A percentile compares a stretch with the other conserved stretches of the same genome.
Evolutionary conservation across 1,139 yeast genomes (phyloP).

Genomic region (Arxiozyma slooffiae): DNA sequence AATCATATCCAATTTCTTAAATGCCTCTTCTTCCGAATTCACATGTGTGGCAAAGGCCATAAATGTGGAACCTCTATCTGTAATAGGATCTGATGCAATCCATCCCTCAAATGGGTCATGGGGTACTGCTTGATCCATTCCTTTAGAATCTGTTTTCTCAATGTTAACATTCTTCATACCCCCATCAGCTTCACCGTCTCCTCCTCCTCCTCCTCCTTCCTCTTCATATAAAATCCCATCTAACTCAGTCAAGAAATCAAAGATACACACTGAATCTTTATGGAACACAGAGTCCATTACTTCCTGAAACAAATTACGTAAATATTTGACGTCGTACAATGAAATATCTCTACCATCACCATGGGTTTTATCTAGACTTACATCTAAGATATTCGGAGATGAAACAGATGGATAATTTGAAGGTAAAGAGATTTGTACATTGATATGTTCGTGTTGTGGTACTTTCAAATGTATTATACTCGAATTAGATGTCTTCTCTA

Average conservation of each 20-base stretch:
- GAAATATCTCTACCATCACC: constrained; percentile 23
- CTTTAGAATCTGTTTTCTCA: constrained; percentile 6
- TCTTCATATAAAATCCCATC: constrained; percentile 41
- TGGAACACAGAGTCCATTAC: constrained; percentile 42
- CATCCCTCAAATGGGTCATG: constrained; percentile 54
- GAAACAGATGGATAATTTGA: constrained; percentile 51
- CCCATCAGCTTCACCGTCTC: too few relatives aligned
- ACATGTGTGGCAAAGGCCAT: constrained; percentile 65
- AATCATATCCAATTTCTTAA: constrained; percentile 40
- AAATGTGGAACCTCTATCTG: constrained; percentile 79
- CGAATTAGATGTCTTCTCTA: constrained; percentile 34
- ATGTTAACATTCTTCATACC: constrained; percentile 8
- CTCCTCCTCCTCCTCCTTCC: too few relatives aligned
- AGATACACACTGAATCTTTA: constrained; percentile 63
- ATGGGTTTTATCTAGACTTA: constrained; percentile 32
- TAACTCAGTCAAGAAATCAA: constrained; percentile 63
- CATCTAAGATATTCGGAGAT: constrained; percentile 47
- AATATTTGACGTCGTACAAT: constrained; percentile 36
- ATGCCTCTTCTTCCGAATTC: constrained; percentile 55
- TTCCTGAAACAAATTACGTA: constrained; percentile 38
- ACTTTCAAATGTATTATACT: constrained; percentile 41
- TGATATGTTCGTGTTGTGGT: constrained; percentile 54
- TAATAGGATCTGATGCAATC: constrained; percentile 64
- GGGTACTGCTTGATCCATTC: constrained; percentile 9
- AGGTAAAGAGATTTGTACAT: constrained; percentile 62